Evolutionary conservation across 1,284 basidiomycete species (phyloP).

Genomic region (Vanrija humicola): DNA sequence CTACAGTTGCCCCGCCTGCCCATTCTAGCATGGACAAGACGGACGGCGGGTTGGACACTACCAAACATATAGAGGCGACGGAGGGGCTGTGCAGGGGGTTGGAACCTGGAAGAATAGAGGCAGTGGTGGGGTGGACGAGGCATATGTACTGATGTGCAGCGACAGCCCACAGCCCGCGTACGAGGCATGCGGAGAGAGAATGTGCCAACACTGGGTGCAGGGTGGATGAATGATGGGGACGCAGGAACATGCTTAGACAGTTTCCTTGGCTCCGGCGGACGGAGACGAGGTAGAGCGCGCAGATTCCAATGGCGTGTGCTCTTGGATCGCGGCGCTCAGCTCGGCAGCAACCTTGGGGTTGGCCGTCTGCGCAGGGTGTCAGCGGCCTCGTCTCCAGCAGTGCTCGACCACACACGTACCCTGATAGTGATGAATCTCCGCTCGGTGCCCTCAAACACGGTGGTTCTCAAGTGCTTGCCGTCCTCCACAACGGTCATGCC

Average conservation of each 20-base stretch:
- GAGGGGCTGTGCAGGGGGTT: too few relatives aligned
- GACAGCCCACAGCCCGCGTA: too few relatives aligned
- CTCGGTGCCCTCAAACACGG: conserved; percentile 64
- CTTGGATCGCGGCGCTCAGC: conserved; percentile 32
- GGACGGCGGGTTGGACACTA: too few relatives aligned
- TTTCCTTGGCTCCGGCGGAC: conserved; percentile 1
- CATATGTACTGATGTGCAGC: too few relatives aligned
- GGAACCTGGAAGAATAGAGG: too few relatives aligned
- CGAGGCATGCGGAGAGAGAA: too few relatives aligned
- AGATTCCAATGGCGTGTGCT: conserved; percentile 37
- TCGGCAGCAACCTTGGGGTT: conserved; percentile 59
- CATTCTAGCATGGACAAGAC: background rate
- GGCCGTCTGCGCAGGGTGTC: conserved; percentile 51
- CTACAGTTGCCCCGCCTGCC: too few relatives aligned
- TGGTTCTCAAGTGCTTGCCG: conserved; percentile 77
- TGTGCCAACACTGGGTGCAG: too few relatives aligned
- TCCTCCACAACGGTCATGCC: conserved; percentile 72
- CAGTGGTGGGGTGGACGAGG: too few relatives aligned
- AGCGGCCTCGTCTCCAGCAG: background rate
- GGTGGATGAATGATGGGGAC: too few relatives aligned
- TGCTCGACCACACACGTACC: conserved; percentile 52
- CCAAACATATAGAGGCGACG: too few relatives aligned
- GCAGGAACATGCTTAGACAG: background rate
- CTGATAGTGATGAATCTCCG: conserved; percentile 71
- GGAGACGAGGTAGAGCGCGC: background rate